A percentile compares a stretch with the other conserved stretches of the same genome.
These are phyloP conservation scores for Lizonia empirigonia DNA, from an alignment of 2,329 filamentous ascomycete genomes.

Conservation along the genomic window DNA sequence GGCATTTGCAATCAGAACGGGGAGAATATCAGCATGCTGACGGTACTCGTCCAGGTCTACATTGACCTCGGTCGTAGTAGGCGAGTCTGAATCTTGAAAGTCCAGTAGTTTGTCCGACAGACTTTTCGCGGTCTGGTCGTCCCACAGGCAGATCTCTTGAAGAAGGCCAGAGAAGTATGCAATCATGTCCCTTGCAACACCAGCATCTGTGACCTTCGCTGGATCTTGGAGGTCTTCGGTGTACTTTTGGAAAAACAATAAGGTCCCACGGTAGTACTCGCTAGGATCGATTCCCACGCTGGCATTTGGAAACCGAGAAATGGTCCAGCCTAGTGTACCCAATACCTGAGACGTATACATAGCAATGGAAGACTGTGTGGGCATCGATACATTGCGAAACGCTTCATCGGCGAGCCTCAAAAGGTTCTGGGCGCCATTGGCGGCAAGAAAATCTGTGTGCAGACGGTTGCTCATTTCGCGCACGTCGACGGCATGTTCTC, in stretches of 20 bases:
- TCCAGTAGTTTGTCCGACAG: constrained; percentile 36
- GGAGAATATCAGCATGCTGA: constrained; percentile 43
- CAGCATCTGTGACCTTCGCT: constrained; percentile 34
- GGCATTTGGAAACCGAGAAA: constrained; percentile 20
- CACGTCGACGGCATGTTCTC: constrained; percentile 34
- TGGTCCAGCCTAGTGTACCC: constrained; percentile 29
- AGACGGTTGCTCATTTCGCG: constrained; percentile 27
- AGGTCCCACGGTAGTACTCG: constrained; percentile 27
- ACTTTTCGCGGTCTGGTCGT: constrained; percentile 28
- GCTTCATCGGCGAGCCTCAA: constrained; percentile 28
- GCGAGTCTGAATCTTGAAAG: constrained; percentile 31
- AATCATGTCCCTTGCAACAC: constrained; percentile 35
- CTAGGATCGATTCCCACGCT: constrained; percentile 19
- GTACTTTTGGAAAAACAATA: constrained; percentile 39
- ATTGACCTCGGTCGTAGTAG: constrained; percentile 15
- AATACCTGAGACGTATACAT: constrained; percentile 26
- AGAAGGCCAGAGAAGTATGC: constrained; percentile 28
- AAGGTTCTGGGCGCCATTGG: constrained; percentile 35
- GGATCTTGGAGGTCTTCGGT: constrained; percentile 36
- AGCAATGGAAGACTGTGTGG: constrained; percentile 27
- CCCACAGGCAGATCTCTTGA: constrained; percentile 36
- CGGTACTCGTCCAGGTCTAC: constrained; percentile 23
- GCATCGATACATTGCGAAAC: constrained; percentile 26
- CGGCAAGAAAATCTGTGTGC: constrained; percentile 31
- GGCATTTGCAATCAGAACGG: constrained; percentile 61